Base-by-base conservation (phyloP, 2,329 filamentous ascomycete species). In the Monilinia fructigena region DNA sequence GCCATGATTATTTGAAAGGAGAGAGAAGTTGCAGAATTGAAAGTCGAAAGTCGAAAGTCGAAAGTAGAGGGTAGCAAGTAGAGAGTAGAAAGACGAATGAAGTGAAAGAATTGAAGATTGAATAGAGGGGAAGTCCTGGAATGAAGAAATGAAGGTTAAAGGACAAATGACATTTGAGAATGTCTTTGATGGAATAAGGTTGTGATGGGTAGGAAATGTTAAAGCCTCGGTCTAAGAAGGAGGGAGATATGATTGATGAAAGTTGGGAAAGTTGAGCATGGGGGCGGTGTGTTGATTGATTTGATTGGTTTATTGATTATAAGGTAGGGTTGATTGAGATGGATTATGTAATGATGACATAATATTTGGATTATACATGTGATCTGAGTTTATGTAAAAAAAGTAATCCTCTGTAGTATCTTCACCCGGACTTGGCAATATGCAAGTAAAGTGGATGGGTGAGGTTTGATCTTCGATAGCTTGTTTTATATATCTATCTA, bases 1-100 rank as follows among this genome's bases (percentile, higher is more conserved):
- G 72, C 68, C 74, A 76, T 75, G 20, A 59, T 72, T 48, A 40
- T 40, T 42, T 23, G 47, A 16, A 38, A 2, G 8, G 4, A 58
- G 11, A 58, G 11, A 45, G 55, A 58, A 35, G 59, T 16, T 42
- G 12, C 42, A 54, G 47, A 16, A 62, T 62, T 54, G 31, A 42
- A 54, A 62, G 48, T 42, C 14, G 40, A 52, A 18, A 62, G 48
- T 42, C 14, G 40, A 52, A 18, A 20, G 8, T 20, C 28, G 48
- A 54, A 40, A 23, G 23, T 23, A 23, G 23, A 23, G 23, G 23
- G 23, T 23, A 23, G 23, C 23, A 23, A 23, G 28, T 28, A 28
- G 28, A 28, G 28, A 28, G 28, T 28, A 28, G 28, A 28, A 28
- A 28, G 28, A 28, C 28, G 14, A 35, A 7, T 35, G n/a, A 38